Conservation (phyloP, 805 yeast species). For the Saccharomycopsis fibuligera region DNA sequence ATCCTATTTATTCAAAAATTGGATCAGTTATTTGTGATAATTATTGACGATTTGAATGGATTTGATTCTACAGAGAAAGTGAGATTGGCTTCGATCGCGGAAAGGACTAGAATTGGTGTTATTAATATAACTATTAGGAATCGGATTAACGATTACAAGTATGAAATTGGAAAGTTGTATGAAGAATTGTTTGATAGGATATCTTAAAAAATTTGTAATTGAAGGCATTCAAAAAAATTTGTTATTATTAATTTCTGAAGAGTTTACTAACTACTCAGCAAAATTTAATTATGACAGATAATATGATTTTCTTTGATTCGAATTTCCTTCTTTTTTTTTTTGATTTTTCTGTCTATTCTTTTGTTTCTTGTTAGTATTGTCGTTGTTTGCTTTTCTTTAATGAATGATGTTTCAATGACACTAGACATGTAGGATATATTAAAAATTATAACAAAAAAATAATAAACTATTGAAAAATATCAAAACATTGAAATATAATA, state of each 20-base stretch:
- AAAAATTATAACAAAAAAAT: not conserved
- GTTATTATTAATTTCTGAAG: too few species aligned
- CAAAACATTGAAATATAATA: not conserved
- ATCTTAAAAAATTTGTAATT: too few species aligned
- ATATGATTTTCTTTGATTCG: too few species aligned
- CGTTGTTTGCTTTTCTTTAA: not conserved
- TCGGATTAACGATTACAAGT: constrained; percentile 36
- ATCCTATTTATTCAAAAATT: constrained; percentile 34
- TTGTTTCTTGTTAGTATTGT: too few species aligned
- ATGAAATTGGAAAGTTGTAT: constrained; percentile 39
- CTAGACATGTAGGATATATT: not conserved
- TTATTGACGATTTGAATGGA: constrained; percentile 35
- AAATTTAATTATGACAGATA: too few species aligned
- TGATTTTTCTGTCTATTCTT: too few species aligned
- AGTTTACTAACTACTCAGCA: too few species aligned
- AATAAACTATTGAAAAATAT: not conserved
- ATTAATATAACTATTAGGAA: constrained; percentile 31
- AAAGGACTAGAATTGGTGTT: constrained; percentile 41
- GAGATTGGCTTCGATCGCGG: constrained; percentile 46
- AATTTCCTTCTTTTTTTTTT: too few species aligned
- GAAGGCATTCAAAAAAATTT: too few species aligned
- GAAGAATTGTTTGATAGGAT: constrained; percentile 36
- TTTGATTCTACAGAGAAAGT: constrained; percentile 39
- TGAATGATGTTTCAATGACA: not conserved
- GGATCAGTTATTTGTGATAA: constrained; percentile 35